phyloP scores from a whole-genome alignment of 352 stramenopile species.

The Pythium sp. region DNA sequence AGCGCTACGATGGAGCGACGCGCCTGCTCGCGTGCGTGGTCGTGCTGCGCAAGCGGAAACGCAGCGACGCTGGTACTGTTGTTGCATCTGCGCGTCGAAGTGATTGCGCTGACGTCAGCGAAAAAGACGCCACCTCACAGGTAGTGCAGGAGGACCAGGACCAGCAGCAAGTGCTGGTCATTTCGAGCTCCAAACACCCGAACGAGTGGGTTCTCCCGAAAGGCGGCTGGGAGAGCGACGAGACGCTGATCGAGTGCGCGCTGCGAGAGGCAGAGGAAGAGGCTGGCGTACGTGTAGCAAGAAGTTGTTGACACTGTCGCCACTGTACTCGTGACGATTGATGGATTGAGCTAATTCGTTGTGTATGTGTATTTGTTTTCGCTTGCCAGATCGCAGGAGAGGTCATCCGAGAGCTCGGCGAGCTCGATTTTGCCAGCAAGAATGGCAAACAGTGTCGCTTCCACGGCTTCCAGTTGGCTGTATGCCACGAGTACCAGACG shows the following conservation, averaged over 20 bases:
- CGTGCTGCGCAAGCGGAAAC: conserved; percentile 16
- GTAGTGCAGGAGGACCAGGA: not conserved
- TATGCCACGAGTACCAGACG: conserved; percentile 37
- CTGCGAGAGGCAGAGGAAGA: conserved; percentile 94
- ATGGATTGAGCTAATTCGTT: not conserved
- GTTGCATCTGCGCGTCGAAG: not conserved
- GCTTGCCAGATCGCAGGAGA: conserved; percentile 34
- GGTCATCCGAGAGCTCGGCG: conserved; percentile 38
- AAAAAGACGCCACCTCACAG: not conserved
- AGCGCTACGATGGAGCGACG: conserved; percentile 61
- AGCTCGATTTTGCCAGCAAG: conserved; percentile 45
- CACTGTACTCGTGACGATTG: not conserved
- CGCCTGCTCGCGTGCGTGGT: conserved; percentile 61
- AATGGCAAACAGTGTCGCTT: conserved; percentile 50
- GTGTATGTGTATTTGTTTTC: not conserved
- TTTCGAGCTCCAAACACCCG: conserved; percentile 86
- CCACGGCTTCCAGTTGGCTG: conserved; percentile 41
- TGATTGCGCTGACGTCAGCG: not conserved
- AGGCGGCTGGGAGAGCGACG: conserved; percentile 95
- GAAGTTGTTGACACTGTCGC: not conserved
- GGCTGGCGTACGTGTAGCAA: conserved; percentile 60
- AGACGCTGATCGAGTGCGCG: conserved; percentile 89
- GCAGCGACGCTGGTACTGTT: not conserved
- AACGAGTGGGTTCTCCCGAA: conserved; percentile 96
- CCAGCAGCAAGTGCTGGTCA: conserved; percentile 61